Conservation (phyloP, 345 rosid genomes). For the Aethionema arabicum region DNA sequence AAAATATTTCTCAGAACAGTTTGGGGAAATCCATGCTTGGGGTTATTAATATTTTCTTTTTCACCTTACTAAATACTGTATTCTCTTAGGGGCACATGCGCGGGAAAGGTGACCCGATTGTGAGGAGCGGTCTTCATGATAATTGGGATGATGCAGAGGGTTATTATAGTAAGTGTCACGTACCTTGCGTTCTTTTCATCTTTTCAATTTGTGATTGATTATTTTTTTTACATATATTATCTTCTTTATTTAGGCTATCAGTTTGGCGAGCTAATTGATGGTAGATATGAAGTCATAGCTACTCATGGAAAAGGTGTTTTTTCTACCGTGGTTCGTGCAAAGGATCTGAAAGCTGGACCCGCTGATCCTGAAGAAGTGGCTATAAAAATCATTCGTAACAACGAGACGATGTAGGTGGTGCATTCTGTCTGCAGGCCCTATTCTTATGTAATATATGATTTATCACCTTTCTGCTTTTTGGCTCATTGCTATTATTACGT, state of each 20-base stretch:
- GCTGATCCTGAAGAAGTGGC: slow-evolving; percentile 89
- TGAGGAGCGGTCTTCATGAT: slow-evolving; percentile 86
- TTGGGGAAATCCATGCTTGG: slow-evolving; percentile 10
- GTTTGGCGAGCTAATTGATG: slow-evolving; percentile 92
- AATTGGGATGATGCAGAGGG: slow-evolving; percentile 99
- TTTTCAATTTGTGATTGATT: neutral
- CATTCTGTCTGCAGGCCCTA: slow-evolving; percentile 12
- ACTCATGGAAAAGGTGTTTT: slow-evolving; percentile 99
- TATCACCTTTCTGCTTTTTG: slow-evolving; percentile 10
- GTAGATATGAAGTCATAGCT: slow-evolving; percentile 91
- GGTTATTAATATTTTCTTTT: neutral
- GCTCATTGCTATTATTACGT: slow-evolving; percentile 9
- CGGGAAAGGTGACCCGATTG: slow-evolving; percentile 70
- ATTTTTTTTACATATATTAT: neutral
- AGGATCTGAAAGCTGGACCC: slow-evolving; percentile 70
- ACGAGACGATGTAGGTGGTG: slow-evolving; percentile 79
- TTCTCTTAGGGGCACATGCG: slow-evolving; percentile 42
- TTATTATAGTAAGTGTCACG: slow-evolving; percentile 75
- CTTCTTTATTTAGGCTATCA: slow-evolving; percentile 62
- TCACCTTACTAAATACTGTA: slow-evolving; percentile 12
- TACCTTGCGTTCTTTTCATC: neutral
- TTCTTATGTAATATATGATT: slow-evolving; percentile 11
- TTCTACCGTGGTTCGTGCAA: slow-evolving; percentile 93
- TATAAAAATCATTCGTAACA: slow-evolving; percentile 89
- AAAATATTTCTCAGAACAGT: slow-evolving; percentile 11